Percentiles rank a stretch among this genome's conserved stretches.
phyloP scores from a whole-genome alignment of 805 yeast species.

The Wickerhamiella hasegawae region DNA sequence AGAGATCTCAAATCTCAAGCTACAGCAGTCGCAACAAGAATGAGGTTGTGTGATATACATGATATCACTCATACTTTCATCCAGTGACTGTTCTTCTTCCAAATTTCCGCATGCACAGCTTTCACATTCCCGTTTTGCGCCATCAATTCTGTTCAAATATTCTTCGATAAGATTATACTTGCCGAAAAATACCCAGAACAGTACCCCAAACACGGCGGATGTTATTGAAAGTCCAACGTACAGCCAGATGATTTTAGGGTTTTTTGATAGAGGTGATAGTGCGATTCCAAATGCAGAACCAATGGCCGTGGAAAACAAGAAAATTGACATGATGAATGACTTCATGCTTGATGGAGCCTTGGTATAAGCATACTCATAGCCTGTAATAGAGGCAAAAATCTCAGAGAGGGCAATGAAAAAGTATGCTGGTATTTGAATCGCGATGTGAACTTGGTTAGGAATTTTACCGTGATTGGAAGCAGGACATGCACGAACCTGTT shows the following conservation, averaged over 20 bases:
- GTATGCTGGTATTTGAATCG: constrained; percentile 56
- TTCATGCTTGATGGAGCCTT: constrained; percentile 62
- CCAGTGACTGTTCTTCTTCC: too few species aligned
- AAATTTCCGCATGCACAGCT: too few species aligned
- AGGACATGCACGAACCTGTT: constrained; percentile 20
- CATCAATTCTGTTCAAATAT: constrained; percentile 37
- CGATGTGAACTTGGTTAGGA: constrained; percentile 48
- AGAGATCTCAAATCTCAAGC: too few species aligned
- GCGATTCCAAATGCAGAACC: constrained; percentile 70
- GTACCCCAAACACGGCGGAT: constrained; percentile 39
- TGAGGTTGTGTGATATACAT: too few species aligned
- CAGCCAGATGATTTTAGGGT: constrained; percentile 59
- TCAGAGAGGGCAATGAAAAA: constrained; percentile 62
- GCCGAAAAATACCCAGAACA: constrained; percentile 45
- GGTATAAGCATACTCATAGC: constrained; percentile 70
- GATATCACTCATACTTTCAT: too few species aligned
- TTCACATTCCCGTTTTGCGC: background rate
- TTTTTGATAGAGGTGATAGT: constrained; percentile 44
- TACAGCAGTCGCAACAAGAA: too few species aligned
- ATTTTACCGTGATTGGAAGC: too few species aligned
- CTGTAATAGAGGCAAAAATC: constrained; percentile 66
- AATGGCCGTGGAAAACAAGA: constrained; percentile 55
- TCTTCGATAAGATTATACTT: constrained; percentile 42
- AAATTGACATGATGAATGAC: constrained; percentile 43
- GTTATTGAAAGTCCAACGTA: constrained; percentile 48